These are phyloP conservation scores for Eucalyptus regnans DNA, from an alignment of 345 rosid genomes.

Conservation along the genomic window DNA sequence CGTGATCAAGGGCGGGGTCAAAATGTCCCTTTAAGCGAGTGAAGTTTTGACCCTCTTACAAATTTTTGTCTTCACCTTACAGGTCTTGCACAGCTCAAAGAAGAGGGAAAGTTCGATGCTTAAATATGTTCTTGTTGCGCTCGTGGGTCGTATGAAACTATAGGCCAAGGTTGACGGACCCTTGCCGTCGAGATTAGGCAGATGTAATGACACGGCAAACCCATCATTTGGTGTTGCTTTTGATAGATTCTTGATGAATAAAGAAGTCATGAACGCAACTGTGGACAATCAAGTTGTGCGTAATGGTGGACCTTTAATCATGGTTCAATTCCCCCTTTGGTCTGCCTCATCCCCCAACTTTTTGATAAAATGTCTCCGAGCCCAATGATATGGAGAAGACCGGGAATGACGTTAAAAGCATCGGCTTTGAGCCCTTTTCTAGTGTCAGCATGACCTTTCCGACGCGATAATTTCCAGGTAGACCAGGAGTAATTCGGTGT, in stretches of 20 bases:
- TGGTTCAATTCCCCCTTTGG: neutral
- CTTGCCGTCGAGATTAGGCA: neutral
- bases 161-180: neutral
- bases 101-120: neutral
- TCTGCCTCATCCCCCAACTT: neutral
- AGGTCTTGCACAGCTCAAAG: neutral
- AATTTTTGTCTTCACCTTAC: neutral
- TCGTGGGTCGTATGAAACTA: neutral
- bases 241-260: neutral
- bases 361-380: neutral
- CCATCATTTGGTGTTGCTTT: neutral
- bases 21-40: neutral
- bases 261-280: neutral
- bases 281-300: neutral
- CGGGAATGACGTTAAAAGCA: neutral
- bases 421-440: neutral
- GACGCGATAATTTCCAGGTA: neutral
- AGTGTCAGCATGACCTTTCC: neutral
- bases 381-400: neutral
- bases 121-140: neutral
- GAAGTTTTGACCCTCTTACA: neutral
- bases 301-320: constrained; percentile 1
- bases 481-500: neutral
- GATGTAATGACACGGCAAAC: neutral
- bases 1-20: neutral